These are phyloP conservation scores for Triticum timopheevii DNA, from an alignment of 176 grass and related monocot genomes.

Conservation along the genomic window DNA sequence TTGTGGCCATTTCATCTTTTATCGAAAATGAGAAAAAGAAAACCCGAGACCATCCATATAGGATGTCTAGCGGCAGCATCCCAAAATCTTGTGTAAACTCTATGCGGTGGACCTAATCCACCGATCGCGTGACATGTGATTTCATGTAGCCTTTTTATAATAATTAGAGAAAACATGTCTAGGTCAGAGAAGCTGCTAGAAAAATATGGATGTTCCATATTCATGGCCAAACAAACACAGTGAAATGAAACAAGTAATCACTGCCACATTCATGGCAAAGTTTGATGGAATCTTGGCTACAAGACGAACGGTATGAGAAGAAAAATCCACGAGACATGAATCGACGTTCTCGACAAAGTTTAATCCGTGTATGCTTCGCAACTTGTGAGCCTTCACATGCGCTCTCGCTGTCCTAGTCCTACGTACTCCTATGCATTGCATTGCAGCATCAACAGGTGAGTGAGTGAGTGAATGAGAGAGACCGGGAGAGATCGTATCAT, in stretches of 20 bases:
- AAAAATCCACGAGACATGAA: constrained; percentile 3
- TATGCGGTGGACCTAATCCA: not conserved
- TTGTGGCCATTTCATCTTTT: not conserved
- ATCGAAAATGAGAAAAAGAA: too few species aligned
- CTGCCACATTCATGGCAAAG: not conserved
- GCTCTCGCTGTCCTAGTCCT: not conserved
- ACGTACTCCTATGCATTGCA: not conserved
- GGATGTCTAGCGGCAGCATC: not conserved
- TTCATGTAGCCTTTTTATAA: not conserved
- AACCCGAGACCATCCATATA: not conserved
- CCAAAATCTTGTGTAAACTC: not conserved
- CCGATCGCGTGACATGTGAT: not conserved
- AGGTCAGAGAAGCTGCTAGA: not conserved
- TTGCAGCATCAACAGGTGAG: not conserved
- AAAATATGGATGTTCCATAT: not conserved
- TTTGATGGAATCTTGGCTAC: not conserved
- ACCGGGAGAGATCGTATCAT: not conserved
- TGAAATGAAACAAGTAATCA: not conserved
- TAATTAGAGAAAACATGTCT: not conserved
- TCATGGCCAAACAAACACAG: too few species aligned
- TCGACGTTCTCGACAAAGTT: not conserved
- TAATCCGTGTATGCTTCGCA: not conserved
- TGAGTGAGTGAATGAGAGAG: not conserved
- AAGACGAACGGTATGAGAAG: not conserved
- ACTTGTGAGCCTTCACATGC: constrained; percentile 34